These are phyloP conservation scores for Botryotinia globosa DNA, from an alignment of 2,329 filamentous ascomycete genomes.

Conservation along the genomic window DNA sequence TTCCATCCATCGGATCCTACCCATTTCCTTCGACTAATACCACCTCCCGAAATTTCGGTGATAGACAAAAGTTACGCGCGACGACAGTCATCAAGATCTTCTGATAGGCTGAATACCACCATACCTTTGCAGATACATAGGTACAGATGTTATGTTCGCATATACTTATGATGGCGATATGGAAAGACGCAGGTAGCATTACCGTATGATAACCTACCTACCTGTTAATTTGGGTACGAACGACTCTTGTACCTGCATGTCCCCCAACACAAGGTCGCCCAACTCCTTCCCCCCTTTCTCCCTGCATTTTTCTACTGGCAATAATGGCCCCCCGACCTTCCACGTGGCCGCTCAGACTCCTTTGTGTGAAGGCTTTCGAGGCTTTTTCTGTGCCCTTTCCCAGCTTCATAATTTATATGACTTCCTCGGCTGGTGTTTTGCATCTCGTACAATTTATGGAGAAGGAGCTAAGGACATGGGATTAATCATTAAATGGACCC, in stretches of 20 bases:
- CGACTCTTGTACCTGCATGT: constrained; percentile 9
- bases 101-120: background rate
- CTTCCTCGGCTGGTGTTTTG: background rate
- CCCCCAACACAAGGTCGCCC: background rate
- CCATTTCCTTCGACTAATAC: background rate
- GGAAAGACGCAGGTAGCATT: constrained; percentile 16
- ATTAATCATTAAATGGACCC: constrained; percentile 9
- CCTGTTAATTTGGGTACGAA: background rate
- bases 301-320: constrained; percentile 1
- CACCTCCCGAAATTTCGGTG: constrained; percentile 12
- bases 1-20: constrained; percentile 9
- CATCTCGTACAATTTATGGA: background rate
- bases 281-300: constrained; percentile 4
- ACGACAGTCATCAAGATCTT: background rate
- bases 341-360: constrained; percentile 20
- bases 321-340: constrained; percentile 11
- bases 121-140: background rate
- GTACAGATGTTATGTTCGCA: background rate
- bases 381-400: background rate
- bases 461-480: background rate
- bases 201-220: background rate
- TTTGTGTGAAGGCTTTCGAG: background rate
- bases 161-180: background rate
- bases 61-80: background rate
- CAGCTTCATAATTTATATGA: background rate